Conservation (phyloP, 2,329 filamentous ascomycete genomes). For the Colletotrichum sidae region DNA sequence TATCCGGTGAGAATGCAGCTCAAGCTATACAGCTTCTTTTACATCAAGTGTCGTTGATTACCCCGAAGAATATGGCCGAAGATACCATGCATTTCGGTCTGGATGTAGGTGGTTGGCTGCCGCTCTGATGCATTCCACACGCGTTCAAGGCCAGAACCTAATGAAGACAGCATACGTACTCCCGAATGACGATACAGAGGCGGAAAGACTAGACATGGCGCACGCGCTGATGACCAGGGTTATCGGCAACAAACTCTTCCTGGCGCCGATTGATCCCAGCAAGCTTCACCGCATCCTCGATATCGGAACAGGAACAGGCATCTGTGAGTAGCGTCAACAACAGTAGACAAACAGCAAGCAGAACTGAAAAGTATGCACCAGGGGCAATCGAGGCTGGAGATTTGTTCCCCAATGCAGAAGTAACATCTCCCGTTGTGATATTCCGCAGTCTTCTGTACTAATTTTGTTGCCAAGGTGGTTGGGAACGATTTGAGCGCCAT, state of each 20-base stretch:
- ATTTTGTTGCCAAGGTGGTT: conserved; percentile 48
- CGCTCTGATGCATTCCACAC: no score
- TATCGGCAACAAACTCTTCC: conserved; percentile 46
- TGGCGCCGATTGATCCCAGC: conserved; percentile 44
- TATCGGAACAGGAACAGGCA: conserved; percentile 57
- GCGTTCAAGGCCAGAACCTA: background rate
- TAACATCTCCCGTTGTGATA: conserved; percentile 5
- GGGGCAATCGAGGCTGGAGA: conserved; percentile 53
- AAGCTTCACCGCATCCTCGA: conserved; percentile 52
- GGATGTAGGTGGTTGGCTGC: no score
- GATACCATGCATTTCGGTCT: no score
- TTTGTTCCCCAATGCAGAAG: conserved; percentile 44
- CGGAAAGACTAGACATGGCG: conserved; percentile 51
- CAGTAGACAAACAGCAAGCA: no score
- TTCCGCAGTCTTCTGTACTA: conserved; percentile 47
- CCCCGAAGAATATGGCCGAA: no score
- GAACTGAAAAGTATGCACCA: conserved; percentile 9
- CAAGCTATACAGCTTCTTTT: no score
- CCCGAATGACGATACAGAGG: conserved; percentile 52
- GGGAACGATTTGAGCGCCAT: conserved; percentile 47
- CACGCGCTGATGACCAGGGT: conserved; percentile 48
- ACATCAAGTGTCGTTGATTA: background rate
- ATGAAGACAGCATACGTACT: conserved; percentile 7
- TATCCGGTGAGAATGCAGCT: no score
- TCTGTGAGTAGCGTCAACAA: conserved; percentile 42